phyloP scores from a whole-genome alignment of 768 basidiomycete genomes.

The Hygrophorus pudorinus region DNA sequence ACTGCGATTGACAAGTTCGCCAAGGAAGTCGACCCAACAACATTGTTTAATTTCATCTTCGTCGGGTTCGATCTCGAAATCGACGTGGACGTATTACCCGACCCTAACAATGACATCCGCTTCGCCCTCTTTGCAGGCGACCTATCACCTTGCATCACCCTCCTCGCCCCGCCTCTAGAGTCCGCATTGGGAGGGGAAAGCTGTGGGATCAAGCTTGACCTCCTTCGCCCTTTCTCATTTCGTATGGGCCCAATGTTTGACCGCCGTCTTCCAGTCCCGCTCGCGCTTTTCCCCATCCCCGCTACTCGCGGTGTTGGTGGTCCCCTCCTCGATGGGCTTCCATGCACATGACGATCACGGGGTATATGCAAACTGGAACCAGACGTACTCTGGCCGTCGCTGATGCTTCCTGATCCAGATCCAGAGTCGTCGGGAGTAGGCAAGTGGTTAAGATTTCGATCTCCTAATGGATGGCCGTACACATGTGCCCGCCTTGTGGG shows the following conservation, averaged over 20 bases:
- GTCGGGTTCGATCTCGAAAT: constrained; percentile 19
- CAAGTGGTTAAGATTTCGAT: constrained; percentile 54
- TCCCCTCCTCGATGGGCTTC: constrained; percentile 41
- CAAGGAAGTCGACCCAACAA: constrained; percentile 17
- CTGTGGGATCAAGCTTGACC: constrained; percentile 77
- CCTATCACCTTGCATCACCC: constrained; percentile 25
- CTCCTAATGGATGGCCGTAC: constrained; percentile 37
- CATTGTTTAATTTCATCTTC: constrained; percentile 14
- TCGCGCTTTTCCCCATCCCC: constrained; percentile 12
- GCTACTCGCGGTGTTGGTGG: constrained; percentile 33
- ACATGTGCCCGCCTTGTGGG: constrained; percentile 22
- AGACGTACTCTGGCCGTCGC: neutral
- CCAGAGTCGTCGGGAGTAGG: constrained; percentile 23
- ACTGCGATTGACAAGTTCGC: constrained; percentile 22
- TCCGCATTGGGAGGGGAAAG: constrained; percentile 38
- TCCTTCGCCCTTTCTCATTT: constrained; percentile 58
- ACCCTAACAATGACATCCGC: constrained; percentile 43
- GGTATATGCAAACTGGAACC: constrained; percentile 24
- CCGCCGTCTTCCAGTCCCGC: constrained; percentile 40
- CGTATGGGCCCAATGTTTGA: constrained; percentile 75
- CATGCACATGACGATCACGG: constrained; percentile 22
- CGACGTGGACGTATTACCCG: constrained; percentile 22
- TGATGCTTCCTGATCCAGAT: constrained; percentile 8
- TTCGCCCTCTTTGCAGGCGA: constrained; percentile 51
- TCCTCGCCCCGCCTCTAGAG: constrained; percentile 15